These are phyloP conservation scores for Mycothermus thermophilus DNA, from an alignment of 495 filamentous ascomycete species.

Conservation along the genomic window DNA sequence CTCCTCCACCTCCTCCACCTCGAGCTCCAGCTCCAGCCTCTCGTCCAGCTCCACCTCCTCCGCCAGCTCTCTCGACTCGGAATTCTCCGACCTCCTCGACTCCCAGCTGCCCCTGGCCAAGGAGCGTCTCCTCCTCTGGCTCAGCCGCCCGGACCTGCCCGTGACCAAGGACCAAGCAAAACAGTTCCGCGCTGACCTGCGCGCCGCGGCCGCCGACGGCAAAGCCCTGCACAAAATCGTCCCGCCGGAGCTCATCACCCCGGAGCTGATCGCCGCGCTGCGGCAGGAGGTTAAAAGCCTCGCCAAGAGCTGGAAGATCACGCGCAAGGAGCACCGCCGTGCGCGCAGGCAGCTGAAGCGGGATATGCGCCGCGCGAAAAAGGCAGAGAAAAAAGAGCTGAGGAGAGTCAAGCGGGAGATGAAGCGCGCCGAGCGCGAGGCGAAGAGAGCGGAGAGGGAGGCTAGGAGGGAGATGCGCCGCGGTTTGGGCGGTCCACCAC, in stretches of 20 bases:
- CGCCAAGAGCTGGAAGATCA: conserved; percentile 25
- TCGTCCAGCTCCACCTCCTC: conserved; percentile 13
- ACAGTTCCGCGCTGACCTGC: conserved; percentile 6
- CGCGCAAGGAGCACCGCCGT: conserved; percentile 14
- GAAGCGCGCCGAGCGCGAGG: conserved; percentile 6
- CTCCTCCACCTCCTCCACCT: conserved; percentile 11
- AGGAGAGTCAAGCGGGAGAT: conserved; percentile 14
- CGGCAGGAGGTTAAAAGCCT: conserved; percentile 27
- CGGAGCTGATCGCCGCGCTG: too few species aligned
- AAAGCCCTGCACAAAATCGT: conserved; percentile 12
- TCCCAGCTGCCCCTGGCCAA: conserved; percentile 26
- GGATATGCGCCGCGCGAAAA: conserved; percentile 6
- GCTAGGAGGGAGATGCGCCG: conserved; percentile 12
- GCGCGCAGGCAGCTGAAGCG: conserved; percentile 15
- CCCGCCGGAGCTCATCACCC: conserved; percentile 2
- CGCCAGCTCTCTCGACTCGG: conserved; percentile 20
- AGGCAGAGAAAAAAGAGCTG: conserved; percentile 20
- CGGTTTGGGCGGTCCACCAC: too few species aligned
- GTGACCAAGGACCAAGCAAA: conserved; percentile 30
- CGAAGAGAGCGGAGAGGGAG: conserved; percentile 14
- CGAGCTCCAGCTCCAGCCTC: neutral
- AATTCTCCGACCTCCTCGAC: conserved; percentile 28
- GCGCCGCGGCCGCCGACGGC: too few species aligned
- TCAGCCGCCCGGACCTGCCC: conserved; percentile 29
- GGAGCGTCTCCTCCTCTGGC: conserved; percentile 24